Conservation (phyloP, 2,329 filamentous ascomycete species). For the Xylaria sp. region DNA sequence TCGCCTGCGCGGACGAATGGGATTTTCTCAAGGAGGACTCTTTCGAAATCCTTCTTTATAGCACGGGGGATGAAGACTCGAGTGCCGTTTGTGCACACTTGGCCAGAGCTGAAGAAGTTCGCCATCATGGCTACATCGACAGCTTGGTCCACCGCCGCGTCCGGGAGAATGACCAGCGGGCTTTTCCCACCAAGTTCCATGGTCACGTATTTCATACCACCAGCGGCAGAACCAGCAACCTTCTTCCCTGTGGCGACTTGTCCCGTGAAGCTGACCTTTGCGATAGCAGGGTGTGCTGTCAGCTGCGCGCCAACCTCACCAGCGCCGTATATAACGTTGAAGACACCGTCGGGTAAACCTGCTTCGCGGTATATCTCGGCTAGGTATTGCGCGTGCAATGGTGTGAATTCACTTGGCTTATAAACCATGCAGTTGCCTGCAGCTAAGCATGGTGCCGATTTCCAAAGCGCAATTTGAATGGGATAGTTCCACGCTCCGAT, state of each 20-base stretch:
- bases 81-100: constrained; percentile 94
- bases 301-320: constrained; percentile 81
- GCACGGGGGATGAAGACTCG: constrained; percentile 80
- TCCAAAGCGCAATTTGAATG: constrained; percentile 90
- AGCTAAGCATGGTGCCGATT: constrained; percentile 84
- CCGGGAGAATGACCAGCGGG: constrained; percentile 80
- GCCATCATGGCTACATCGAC: constrained; percentile 92
- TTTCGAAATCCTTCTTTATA: constrained; percentile 75
- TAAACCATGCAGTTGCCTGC: constrained; percentile 92
- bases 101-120: constrained; percentile 90
- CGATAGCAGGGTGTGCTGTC: constrained; percentile 75
- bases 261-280: constrained; percentile 90
- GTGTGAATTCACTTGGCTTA: constrained; percentile 88
- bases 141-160: constrained; percentile 81
- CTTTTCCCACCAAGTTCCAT: constrained; percentile 94
- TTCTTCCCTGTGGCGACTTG: constrained; percentile 86
- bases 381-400: constrained; percentile 80
- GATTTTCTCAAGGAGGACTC: constrained; percentile 75
- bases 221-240: constrained; percentile 79
- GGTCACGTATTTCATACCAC: constrained; percentile 87
- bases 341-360: constrained; percentile 82
- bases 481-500: constrained; percentile 95
- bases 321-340: constrained; percentile 86
- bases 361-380: constrained; percentile 82
- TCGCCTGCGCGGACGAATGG: constrained; percentile 75